These are phyloP conservation scores for Phytophthora pistaciae DNA, from an alignment of 352 stramenopile genomes.

Conservation along the genomic window DNA sequence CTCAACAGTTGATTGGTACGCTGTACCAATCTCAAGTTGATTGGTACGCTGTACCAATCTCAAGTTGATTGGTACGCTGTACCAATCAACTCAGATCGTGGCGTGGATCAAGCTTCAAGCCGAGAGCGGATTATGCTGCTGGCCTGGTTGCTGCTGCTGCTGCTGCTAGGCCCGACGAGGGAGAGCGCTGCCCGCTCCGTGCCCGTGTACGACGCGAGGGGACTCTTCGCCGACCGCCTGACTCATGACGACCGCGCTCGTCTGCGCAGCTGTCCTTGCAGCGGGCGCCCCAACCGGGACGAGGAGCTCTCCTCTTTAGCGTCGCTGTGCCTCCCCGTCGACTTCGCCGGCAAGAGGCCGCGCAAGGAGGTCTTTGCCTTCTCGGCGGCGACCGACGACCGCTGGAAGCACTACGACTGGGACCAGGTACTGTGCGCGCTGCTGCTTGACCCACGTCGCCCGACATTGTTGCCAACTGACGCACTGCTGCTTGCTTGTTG, in stretches of 20 bases:
- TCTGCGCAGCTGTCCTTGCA: conserved; percentile 65
- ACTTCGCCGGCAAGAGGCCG: conserved; percentile 16
- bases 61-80: too few species aligned
- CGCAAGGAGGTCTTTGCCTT: conserved; percentile 85
- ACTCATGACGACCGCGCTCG: conserved; percentile 39
- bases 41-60: too few species aligned
- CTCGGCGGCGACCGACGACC: conserved; percentile 64
- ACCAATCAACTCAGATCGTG: too few species aligned
- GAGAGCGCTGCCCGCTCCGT: conserved; percentile 8
- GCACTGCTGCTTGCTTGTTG: neutral
- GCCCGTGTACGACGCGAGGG: conserved; percentile 29
- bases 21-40: too few species aligned
- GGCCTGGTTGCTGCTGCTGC: too few species aligned
- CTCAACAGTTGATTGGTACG: too few species aligned
- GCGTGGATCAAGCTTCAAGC: too few species aligned
- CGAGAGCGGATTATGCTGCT: too few species aligned
- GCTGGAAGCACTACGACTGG: conserved; percentile 87
- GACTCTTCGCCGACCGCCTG: conserved; percentile 25
- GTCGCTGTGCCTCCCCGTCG: conserved; percentile 70
- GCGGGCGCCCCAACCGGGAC: neutral
- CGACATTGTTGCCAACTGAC: neutral
- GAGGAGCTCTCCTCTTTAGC: conserved; percentile 8
- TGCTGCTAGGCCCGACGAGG: conserved; percentile 4
- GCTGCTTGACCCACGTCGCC: neutral
- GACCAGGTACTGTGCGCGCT: conserved; percentile 40